Conservation (phyloP, 768 basidiomycete genomes). For the Inosperma sp. region DNA sequence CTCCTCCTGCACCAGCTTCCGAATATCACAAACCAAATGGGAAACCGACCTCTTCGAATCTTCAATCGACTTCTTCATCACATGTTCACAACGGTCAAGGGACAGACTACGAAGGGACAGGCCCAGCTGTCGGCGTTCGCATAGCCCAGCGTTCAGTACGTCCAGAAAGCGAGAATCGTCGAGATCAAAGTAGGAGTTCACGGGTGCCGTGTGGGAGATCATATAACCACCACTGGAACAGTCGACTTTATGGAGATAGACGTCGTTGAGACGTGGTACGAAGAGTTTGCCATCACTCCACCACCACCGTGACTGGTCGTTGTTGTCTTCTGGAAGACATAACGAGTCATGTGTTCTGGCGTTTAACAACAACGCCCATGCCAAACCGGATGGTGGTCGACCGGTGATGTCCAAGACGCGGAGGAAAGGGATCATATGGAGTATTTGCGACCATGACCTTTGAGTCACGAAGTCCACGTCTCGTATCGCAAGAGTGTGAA, state of each 20-base stretch:
- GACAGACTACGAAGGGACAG: conserved; percentile 33
- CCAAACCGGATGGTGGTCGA: conserved; percentile 35
- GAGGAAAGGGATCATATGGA: conserved; percentile 28
- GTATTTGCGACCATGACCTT: conserved; percentile 32
- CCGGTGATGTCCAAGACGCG: conserved; percentile 36
- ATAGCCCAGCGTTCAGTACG: conserved; percentile 31
- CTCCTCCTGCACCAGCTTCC: conserved; percentile 25
- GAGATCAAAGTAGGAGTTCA: conserved; percentile 34
- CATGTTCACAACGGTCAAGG: conserved; percentile 31
- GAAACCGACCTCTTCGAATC: conserved; percentile 26
- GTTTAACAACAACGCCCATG: conserved; percentile 38
- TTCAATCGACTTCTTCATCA: conserved; percentile 23
- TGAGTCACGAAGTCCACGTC: conserved; percentile 37
- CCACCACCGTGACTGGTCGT: not conserved
- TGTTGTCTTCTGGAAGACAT: not conserved
- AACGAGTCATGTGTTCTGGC: conserved; percentile 25
- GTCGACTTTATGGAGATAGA: conserved; percentile 37
- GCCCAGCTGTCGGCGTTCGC: conserved; percentile 26
- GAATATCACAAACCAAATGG: conserved; percentile 34
- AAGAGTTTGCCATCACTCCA: conserved; percentile 20
- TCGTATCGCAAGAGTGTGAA: conserved; percentile 34
- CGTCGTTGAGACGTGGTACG: conserved; percentile 32
- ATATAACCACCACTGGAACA: conserved; percentile 40
- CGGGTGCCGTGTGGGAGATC: conserved; percentile 27
- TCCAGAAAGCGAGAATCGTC: conserved; percentile 42